phyloP scores from a whole-genome alignment of 192 early-diverging fungal genomes.

The Oehlia diaphana region DNA sequence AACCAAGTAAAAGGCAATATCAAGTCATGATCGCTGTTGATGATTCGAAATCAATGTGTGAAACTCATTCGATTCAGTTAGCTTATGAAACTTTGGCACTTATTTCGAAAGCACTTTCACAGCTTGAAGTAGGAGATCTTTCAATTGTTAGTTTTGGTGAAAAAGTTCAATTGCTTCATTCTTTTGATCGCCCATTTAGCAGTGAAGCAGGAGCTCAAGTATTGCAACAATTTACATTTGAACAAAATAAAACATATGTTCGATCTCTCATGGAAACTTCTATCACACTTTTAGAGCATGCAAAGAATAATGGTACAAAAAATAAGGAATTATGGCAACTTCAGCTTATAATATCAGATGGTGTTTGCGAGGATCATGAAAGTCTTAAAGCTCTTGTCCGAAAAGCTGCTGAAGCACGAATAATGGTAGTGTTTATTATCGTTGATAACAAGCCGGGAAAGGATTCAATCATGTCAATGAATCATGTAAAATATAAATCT shows the following conservation, averaged over 20 bases:
- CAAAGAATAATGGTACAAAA: conserved; percentile 49
- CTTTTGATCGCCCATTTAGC: conserved; percentile 91
- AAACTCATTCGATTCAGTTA: conserved; percentile 83
- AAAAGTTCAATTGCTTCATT: conserved; percentile 81
- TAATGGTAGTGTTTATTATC: conserved; percentile 97
- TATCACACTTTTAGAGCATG: conserved; percentile 75
- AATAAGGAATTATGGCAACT: conserved; percentile 91
- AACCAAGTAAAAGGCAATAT: conserved; percentile 95
- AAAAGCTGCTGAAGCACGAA: conserved; percentile 75
- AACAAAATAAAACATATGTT: conserved; percentile 86
- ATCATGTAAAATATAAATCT: conserved; percentile 79
- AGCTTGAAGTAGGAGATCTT: conserved; percentile 94
- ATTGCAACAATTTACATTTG: conserved; percentile 88
- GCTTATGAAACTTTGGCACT: conserved; percentile 93
- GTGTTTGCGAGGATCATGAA: conserved; percentile 94
- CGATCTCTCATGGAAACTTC: conserved; percentile 85
- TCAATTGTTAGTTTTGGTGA: conserved; percentile 92
- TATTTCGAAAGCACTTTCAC: conserved; percentile 88
- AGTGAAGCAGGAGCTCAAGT: conserved; percentile 88
- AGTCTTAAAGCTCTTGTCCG: conserved; percentile 81
- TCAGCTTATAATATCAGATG: conserved; percentile 95
- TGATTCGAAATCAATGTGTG: conserved; percentile 97
- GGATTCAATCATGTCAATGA: conserved; percentile 89
- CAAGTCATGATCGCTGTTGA: conserved; percentile 98
- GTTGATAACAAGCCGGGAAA: conserved; percentile 81